phyloP scores from a whole-genome alignment of 345 rosid genomes.

The Sapria himalayana region DNA sequence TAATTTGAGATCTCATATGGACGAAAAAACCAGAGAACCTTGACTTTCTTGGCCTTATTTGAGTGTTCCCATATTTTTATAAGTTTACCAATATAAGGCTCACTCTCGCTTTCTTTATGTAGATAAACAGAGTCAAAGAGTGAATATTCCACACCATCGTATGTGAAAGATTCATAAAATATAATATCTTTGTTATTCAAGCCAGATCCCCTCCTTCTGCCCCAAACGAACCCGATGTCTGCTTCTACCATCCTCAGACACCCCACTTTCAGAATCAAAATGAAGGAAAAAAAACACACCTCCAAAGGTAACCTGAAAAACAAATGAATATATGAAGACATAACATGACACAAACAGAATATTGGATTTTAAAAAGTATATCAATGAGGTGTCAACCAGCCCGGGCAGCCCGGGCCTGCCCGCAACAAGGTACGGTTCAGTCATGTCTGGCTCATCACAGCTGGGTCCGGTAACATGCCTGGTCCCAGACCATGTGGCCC shows the following conservation, averaged over 20 bases:
- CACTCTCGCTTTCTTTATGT: constrained; percentile 16
- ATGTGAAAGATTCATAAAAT: constrained; percentile 58
- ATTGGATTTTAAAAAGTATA: no score
- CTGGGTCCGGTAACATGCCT: no score
- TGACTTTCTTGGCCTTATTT: constrained; percentile 28
- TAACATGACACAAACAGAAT: no score
- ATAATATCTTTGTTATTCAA: constrained; percentile 37
- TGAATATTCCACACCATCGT: constrained; percentile 36
- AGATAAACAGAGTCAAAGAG: constrained; percentile 58
- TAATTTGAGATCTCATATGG: constrained; percentile 34
- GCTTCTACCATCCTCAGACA: constrained; percentile 30
- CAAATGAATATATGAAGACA: neutral
- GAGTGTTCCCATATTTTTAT: constrained; percentile 50
- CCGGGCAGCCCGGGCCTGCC: no score
- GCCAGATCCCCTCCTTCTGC: constrained; percentile 34
- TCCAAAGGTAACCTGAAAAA: constrained; percentile 1
- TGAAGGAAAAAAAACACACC: neutral
- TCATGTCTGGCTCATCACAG: neutral
- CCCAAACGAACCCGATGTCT: constrained; percentile 48
- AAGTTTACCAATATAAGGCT: constrained; percentile 56
- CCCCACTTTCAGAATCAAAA: neutral
- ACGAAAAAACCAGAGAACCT: constrained; percentile 64
- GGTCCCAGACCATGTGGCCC: no score
- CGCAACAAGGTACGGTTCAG: no score
- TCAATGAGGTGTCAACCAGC: no score